These are phyloP conservation scores for Trichoderma citrinoviride DNA, from an alignment of 2,329 filamentous ascomycete species.

Conservation along the genomic window DNA sequence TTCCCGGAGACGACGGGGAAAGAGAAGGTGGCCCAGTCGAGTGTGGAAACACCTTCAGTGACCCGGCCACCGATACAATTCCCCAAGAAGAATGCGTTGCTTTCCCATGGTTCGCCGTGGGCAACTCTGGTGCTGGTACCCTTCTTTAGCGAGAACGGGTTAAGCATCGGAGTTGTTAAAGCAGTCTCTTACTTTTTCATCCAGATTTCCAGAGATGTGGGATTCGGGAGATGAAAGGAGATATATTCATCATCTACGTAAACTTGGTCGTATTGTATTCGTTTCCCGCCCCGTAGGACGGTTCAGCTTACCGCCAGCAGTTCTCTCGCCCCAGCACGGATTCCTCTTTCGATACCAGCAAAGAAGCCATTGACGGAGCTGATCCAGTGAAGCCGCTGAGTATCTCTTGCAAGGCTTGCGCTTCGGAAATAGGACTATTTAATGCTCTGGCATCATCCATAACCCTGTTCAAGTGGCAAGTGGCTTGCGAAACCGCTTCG, in stretches of 20 bases:
- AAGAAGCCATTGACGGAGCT: slow-evolving; percentile 30
- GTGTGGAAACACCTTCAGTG: slow-evolving; percentile 44
- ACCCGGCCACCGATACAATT: slow-evolving; percentile 66
- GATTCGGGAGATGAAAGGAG: slow-evolving; percentile 51
- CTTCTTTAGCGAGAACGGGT: slow-evolving; percentile 45
- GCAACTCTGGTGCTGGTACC: slow-evolving; percentile 31
- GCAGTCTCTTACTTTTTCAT: slow-evolving; percentile 43
- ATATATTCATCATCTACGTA: slow-evolving; percentile 38
- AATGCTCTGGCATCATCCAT: slow-evolving; percentile 45
- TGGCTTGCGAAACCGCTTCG: slow-evolving; percentile 40
- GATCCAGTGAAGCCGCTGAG: slow-evolving; percentile 35
- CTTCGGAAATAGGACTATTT: slow-evolving; percentile 47
- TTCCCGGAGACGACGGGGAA: slow-evolving; percentile 33
- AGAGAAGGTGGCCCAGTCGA: slow-evolving; percentile 63
- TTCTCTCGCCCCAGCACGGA: slow-evolving; percentile 35
- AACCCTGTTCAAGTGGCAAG: slow-evolving; percentile 58
- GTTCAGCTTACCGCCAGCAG: slow-evolving; percentile 34
- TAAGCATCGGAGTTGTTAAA: slow-evolving; percentile 34
- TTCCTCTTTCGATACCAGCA: slow-evolving; percentile 32
- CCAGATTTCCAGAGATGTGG: slow-evolving; percentile 49
- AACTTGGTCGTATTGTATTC: background rate
- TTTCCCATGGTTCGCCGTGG: slow-evolving; percentile 29
- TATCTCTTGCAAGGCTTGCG: slow-evolving; percentile 48
- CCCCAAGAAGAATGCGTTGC: slow-evolving; percentile 53
- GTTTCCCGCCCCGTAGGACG: background rate